Percentiles rank a stretch among this genome's conserved stretches.
These are phyloP conservation scores for Skeletonema potamos DNA, from an alignment of 108 stramenopile species.

Conservation along the genomic window DNA sequence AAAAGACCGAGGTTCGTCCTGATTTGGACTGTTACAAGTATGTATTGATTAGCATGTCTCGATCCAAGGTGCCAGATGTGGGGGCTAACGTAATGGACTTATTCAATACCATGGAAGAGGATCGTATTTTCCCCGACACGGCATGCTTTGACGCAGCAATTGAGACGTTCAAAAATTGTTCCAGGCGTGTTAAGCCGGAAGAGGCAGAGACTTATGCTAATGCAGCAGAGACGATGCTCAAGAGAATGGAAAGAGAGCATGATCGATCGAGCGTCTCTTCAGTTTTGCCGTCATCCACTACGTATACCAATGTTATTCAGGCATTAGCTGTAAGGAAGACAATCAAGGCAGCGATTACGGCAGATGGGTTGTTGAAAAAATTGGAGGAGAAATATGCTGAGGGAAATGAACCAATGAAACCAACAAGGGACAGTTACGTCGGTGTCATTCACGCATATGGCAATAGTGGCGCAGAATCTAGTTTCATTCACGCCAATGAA, in stretches of 20 bases:
- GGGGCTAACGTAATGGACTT: constrained; percentile 52
- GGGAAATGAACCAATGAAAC: constrained; percentile 45
- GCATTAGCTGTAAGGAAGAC: constrained; percentile 52
- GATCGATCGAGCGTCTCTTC: constrained; percentile 58
- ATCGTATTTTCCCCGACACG: constrained; percentile 64
- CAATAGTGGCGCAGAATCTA: constrained; percentile 17
- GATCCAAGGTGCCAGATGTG: constrained; percentile 26
- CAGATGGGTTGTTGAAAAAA: constrained; percentile 29
- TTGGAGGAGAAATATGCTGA: constrained; percentile 29
- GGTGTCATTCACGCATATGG: constrained; percentile 43
- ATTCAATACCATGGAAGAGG: constrained; percentile 64
- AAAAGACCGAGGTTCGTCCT: constrained; percentile 48
- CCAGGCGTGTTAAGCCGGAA: constrained; percentile 28
- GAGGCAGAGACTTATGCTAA: constrained; percentile 45
- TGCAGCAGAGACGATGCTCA: constrained; percentile 52
- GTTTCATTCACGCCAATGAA: constrained; percentile 35
- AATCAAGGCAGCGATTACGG: constrained; percentile 31
- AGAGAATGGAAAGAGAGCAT: constrained; percentile 62
- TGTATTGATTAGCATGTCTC: constrained; percentile 50
- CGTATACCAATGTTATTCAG: constrained; percentile 77
- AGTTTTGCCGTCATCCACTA: constrained; percentile 47
- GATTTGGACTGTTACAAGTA: constrained; percentile 65
- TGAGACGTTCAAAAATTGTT: constrained; percentile 61
- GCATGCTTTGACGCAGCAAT: constrained; percentile 73
- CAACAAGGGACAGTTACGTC: constrained; percentile 44